Conservation (phyloP, 169 alveolate species). For the Plasmodium knowlesi region DNA sequence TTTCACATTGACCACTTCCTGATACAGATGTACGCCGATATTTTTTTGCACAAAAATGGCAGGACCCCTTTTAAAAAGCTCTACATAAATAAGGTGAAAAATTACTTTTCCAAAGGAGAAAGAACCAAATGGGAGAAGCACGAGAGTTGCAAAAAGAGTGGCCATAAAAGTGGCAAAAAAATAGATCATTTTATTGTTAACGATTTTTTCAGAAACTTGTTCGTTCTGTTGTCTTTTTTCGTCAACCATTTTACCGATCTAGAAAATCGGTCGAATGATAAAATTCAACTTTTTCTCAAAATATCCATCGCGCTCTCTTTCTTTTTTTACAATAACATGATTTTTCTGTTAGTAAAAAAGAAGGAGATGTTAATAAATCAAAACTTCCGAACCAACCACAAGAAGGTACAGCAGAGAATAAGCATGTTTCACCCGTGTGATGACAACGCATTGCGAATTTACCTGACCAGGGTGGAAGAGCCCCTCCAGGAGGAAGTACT, state of each 20-base stretch:
- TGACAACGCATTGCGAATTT: constrained; percentile 36
- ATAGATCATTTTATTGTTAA: constrained; percentile 13
- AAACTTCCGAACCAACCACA: background rate
- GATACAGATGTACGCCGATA: constrained; percentile 33
- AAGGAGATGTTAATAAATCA: constrained; percentile 30
- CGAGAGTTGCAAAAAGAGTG: background rate
- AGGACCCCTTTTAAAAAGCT: constrained; percentile 16
- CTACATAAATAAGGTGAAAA: constrained; percentile 30
- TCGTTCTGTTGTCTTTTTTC: constrained; percentile 57
- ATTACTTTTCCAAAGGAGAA: constrained; percentile 41
- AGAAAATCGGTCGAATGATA: background rate
- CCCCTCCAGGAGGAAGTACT: constrained; percentile 14
- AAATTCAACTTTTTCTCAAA: constrained; percentile 42
- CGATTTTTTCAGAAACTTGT: constrained; percentile 65
- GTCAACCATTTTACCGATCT: constrained; percentile 38
- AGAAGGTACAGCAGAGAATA: constrained; percentile 2
- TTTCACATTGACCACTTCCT: constrained; percentile 54
- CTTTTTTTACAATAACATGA: constrained; percentile 65
- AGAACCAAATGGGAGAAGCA: background rate
- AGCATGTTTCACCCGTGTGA: constrained; percentile 15
- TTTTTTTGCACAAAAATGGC: constrained; percentile 25
- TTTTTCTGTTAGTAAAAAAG: constrained; percentile 26
- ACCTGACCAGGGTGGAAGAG: constrained; percentile 18
- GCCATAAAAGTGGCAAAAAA: background rate
- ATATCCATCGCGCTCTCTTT: constrained; percentile 32